Conservation (phyloP, 192 early-diverging fungal genomes). For the Backusella psychrophila region DNA sequence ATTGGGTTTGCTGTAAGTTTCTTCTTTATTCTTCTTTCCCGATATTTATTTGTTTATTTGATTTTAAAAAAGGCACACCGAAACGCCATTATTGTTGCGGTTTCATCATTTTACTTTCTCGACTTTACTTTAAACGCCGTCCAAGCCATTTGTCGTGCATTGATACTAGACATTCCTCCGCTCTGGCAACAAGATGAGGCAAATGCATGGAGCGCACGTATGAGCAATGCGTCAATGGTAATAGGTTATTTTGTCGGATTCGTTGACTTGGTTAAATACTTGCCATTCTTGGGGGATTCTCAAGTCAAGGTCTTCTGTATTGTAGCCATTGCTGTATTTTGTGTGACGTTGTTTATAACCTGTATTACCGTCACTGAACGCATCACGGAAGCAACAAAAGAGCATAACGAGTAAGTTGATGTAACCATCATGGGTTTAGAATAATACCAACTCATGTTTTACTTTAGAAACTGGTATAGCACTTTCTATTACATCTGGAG, state of each 20-base stretch:
- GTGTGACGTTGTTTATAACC: conserved; percentile 53
- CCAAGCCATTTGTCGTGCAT: conserved; percentile 76
- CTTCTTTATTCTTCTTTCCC: background rate
- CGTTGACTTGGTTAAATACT: conserved; percentile 65
- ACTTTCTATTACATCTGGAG: conserved; percentile 50
- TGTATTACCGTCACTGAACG: conserved; percentile 64
- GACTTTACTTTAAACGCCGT: conserved; percentile 95
- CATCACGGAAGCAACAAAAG: conserved; percentile 25
- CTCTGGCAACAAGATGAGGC: conserved; percentile 76
- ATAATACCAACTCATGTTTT: background rate
- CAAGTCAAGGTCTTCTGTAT: conserved; percentile 83
- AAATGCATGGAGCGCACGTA: conserved; percentile 84
- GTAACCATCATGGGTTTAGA: background rate
- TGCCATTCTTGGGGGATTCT: conserved; percentile 67
- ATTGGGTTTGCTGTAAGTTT: background rate
- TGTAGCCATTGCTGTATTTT: conserved; percentile 66
- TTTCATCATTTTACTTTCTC: conserved; percentile 82
- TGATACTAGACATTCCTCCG: conserved; percentile 84
- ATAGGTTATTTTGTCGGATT: conserved; percentile 86
- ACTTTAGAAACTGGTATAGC: conserved; percentile 38
- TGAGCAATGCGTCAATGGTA: conserved; percentile 82
- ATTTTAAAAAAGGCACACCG: conserved; percentile 9
- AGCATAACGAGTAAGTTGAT: conserved; percentile 27
- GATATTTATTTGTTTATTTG: background rate
- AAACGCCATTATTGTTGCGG: conserved; percentile 66